phyloP scores from a whole-genome alignment of 148 eudicot species.

The Suaeda aralocaspica region DNA sequence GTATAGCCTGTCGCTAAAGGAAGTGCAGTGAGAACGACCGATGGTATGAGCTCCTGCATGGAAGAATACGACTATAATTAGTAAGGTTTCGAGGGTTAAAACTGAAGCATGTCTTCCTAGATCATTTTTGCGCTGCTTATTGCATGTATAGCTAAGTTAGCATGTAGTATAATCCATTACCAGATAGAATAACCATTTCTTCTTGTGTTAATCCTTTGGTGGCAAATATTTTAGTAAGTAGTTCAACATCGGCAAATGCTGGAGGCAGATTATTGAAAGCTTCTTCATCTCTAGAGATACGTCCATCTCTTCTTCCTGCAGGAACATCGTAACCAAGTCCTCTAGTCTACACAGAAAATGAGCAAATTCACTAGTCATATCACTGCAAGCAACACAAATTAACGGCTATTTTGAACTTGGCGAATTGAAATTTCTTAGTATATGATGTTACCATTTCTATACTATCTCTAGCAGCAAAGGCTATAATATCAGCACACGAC shows the following conservation, averaged over 20 bases:
- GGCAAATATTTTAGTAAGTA: slow-evolving; percentile 56
- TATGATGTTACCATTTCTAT: slow-evolving; percentile 47
- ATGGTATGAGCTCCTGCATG: slow-evolving; percentile 81
- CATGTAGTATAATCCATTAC: slow-evolving; percentile 27
- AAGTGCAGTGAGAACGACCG: slow-evolving; percentile 75
- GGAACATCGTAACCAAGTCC: slow-evolving; percentile 76
- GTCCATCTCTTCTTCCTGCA: slow-evolving; percentile 79
- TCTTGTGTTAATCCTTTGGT: slow-evolving; percentile 72
- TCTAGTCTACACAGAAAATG: slow-evolving; percentile 40
- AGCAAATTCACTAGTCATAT: neutral
- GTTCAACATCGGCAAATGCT: slow-evolving; percentile 36
- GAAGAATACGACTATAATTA: neutral
- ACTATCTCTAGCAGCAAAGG: slow-evolving; percentile 82
- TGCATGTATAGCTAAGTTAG: neutral
- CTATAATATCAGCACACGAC: slow-evolving; percentile 87
- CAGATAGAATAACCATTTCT: slow-evolving; percentile 84
- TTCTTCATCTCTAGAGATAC: slow-evolving; percentile 46
- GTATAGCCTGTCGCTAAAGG: slow-evolving; percentile 52
- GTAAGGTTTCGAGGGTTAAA: neutral
- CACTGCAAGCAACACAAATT: neutral
- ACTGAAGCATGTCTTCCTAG: neutral
- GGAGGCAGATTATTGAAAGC: slow-evolving; percentile 46
- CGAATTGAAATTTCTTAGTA: neutral
- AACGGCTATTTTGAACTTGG: neutral
- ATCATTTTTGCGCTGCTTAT: neutral